Base-by-base conservation (phyloP, 768 basidiomycete genomes). In the Auricularia cornea region DNA sequence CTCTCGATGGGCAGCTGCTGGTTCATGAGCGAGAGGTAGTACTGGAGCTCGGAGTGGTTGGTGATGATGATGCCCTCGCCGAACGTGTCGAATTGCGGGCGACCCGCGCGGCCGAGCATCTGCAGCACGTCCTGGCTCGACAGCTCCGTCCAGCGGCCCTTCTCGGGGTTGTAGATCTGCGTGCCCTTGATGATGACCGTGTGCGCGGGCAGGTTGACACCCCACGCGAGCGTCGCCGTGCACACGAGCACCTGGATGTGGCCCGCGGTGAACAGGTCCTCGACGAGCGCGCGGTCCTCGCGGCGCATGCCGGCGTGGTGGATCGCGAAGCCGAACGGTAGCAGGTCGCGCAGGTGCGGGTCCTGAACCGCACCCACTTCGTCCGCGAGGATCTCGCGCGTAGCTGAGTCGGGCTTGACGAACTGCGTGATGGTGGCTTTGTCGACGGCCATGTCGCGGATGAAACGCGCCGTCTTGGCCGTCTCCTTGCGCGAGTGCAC, bases 131-230 rank as follows among this genome's bases (percentile, higher is more conserved):
- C 97, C 74, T 98, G 97, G 1, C 89, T 86, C 1, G 92, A 95
- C 5, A 98, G 77, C 73, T 98, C 97, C 3, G 91, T 89, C 97
- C 97, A 99, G 3, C 91, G 86, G 23, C 97, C 97, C 76, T 98
- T 97, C 76, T 97, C 95, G 0, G 97, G 97, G 74, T 97, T 98
- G 77, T 98, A 99, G 65, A 98, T 95, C 76, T 98, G 95, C 0
- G 97, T 98, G n/a, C 97, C 97, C 73, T 98, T 99, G 81, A 99
- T 98, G 78, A 98, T 94, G 76, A 98, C 96, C 8, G 93, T 90
- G 67, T 98, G 97, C 1, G 95, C 96, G 3, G 97, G 97, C 0
- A 98, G 78, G 72, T 99, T 99, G 76, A 99, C 96, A 78, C 96
- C 97, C 97, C 97, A 99, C 1, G 97, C 97, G 40, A 99, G 87